Percentiles rank a stretch among this genome's conserved stretches.
phyloP scores from a whole-genome alignment of 2,329 filamentous ascomycete genomes.

The Beauveria rudraprayagi region DNA sequence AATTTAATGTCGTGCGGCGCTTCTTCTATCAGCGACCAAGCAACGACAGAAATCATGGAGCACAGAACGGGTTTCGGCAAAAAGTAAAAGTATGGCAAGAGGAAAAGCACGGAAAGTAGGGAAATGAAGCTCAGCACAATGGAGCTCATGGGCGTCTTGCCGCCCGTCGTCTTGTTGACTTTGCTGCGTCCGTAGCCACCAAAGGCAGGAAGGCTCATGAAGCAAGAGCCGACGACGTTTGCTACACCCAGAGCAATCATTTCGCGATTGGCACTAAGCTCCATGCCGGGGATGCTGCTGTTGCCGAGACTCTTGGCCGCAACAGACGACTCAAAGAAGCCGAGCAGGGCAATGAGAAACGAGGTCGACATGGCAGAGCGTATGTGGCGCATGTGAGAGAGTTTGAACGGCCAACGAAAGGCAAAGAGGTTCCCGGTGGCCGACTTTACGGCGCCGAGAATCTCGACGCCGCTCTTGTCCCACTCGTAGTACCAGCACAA shows the following conservation, averaged over 20 bases:
- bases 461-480: slow-evolving; percentile 70
- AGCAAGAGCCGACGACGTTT: slow-evolving; percentile 85
- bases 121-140: slow-evolving; percentile 79
- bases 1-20: slow-evolving; percentile 86
- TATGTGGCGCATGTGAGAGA: slow-evolving; percentile 70
- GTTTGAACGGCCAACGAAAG: slow-evolving; percentile 79
- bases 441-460: slow-evolving; percentile 75
- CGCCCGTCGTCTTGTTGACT: slow-evolving; percentile 86
- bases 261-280: slow-evolving; percentile 84
- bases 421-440: slow-evolving; percentile 63
- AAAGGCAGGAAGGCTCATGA: slow-evolving; percentile 88
- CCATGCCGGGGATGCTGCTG: slow-evolving; percentile 67
- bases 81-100: slow-evolving; percentile 90
- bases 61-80: slow-evolving; percentile 94
- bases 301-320: slow-evolving; percentile 79
- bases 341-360: slow-evolving; percentile 86
- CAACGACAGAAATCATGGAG: slow-evolving; percentile 91
- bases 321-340: slow-evolving; percentile 97
- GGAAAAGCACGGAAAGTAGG: slow-evolving; percentile 68
- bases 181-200: slow-evolving; percentile 95
- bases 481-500: slow-evolving; percentile 70
- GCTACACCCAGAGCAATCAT: slow-evolving; percentile 85
- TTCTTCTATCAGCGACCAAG: slow-evolving; percentile 91
- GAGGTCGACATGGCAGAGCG: slow-evolving; percentile 82
- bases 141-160: slow-evolving; percentile 87